phyloP scores from a whole-genome alignment of 2,329 filamentous ascomycete species.

The Bertia moriformis region DNA sequence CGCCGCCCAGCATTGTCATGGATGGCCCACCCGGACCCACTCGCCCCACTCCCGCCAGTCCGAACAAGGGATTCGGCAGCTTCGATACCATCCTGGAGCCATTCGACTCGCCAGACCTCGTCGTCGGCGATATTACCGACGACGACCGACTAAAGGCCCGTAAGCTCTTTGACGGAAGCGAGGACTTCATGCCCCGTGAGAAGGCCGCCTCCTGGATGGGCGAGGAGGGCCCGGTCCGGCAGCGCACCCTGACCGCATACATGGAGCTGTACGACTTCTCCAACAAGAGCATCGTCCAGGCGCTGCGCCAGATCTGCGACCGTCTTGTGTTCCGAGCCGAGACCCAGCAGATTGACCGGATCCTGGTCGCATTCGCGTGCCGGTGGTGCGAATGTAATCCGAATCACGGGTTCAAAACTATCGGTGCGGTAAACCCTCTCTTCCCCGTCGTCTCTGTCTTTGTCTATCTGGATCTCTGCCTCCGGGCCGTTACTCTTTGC shows the following conservation, averaged over 20 bases:
- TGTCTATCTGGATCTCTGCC: conserved; percentile 1
- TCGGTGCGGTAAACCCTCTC: conserved; percentile 40
- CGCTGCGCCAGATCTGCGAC: conserved; percentile 67
- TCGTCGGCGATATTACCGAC: conserved; percentile 42
- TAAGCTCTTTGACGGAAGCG: conserved; percentile 71
- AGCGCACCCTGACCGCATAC: conserved; percentile 57
- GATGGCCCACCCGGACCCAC: too few species aligned
- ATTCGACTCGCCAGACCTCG: conserved; percentile 42
- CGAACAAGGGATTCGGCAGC: conserved; percentile 13
- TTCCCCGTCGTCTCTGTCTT: neutral
- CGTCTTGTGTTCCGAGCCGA: conserved; percentile 76
- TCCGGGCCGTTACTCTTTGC: conserved; percentile 13
- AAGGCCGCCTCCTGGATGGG: conserved; percentile 82
- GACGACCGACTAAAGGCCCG: conserved; percentile 66
- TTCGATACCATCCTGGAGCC: conserved; percentile 16
- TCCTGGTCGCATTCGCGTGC: conserved; percentile 74
- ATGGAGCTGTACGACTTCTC: conserved; percentile 86
- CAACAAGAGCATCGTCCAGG: conserved; percentile 63
- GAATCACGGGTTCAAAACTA: conserved; percentile 80
- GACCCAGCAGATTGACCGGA: conserved; percentile 91
- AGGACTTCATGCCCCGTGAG: conserved; percentile 65
- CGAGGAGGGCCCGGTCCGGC: conserved; percentile 47
- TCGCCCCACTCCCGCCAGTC: conserved; percentile 15
- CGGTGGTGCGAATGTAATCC: conserved; percentile 91
- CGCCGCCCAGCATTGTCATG: conserved; percentile 30